Evolutionary conservation across 768 basidiomycete species (phyloP).

Genomic region (Rubroboletus satanas): DNA sequence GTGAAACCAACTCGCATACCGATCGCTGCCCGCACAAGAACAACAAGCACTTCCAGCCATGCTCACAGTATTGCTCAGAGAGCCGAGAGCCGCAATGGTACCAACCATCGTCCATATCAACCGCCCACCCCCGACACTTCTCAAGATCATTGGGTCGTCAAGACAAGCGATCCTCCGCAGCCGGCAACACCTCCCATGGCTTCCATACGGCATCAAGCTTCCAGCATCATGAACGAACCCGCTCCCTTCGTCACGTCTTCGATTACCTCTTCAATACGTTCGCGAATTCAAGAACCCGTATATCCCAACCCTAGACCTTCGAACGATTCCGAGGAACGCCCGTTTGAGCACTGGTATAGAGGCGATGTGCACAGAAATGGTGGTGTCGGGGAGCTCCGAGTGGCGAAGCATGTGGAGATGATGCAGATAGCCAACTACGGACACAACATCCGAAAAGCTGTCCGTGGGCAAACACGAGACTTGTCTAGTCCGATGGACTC

Average conservation of each 20-base stretch:
- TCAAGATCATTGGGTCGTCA: constrained; percentile 30
- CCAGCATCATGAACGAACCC: constrained; percentile 59
- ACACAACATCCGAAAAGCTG: constrained; percentile 45
- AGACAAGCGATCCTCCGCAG: constrained; percentile 28
- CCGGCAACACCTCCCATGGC: constrained; percentile 33
- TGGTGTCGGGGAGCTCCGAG: constrained; percentile 79
- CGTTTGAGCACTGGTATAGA: constrained; percentile 88
- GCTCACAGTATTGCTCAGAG: constrained; percentile 34
- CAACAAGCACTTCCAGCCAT: constrained; percentile 41
- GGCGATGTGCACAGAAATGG: constrained; percentile 84
- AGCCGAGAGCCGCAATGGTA: constrained; percentile 35
- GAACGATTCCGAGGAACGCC: constrained; percentile 74
- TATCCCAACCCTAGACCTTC: constrained; percentile 48
- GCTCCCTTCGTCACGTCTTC: constrained; percentile 53
- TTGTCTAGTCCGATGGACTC: constrained; percentile 22
- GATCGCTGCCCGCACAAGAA: constrained; percentile 38
- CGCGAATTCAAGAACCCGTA: constrained; percentile 32
- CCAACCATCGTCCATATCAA: constrained; percentile 21
- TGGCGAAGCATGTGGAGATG: constrained; percentile 77
- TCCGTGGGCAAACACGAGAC: constrained; percentile 26
- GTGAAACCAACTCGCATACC: constrained; percentile 49
- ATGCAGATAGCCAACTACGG: constrained; percentile 85
- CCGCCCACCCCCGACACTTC: constrained; percentile 27
- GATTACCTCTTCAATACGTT: constrained; percentile 42
- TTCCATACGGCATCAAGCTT: constrained; percentile 36